These are phyloP conservation scores for Endotrypanum monterogeii DNA, from an alignment of 208 protist species.

Conservation along the genomic window DNA sequence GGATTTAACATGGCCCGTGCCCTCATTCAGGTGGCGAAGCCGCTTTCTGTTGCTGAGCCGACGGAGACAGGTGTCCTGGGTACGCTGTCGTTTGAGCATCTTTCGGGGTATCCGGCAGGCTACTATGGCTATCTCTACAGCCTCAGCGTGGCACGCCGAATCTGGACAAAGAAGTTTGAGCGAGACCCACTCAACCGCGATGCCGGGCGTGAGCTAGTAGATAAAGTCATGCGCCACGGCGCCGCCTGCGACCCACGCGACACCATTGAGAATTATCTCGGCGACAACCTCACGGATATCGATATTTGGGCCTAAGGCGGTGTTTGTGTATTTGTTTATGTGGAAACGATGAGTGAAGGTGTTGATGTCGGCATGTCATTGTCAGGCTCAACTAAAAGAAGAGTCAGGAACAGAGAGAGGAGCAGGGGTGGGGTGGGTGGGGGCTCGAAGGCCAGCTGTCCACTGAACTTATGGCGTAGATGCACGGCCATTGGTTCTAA, in stretches of 20 bases:
- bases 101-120: conserved; percentile 88
- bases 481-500: no score
- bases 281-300: conserved; percentile 84
- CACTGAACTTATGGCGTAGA: background rate
- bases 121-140: conserved; percentile 95
- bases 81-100: conserved; percentile 89
- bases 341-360: no score
- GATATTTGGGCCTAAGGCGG: conserved; percentile 81
- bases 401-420: background rate
- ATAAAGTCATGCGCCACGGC: conserved; percentile 87
- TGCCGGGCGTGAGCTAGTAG: conserved; percentile 76
- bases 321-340: no score
- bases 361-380: no score
- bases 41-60: conserved; percentile 75
- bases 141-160: conserved; percentile 81
- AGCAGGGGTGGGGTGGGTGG: background rate
- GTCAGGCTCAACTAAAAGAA: no score
- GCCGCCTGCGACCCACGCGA: conserved; percentile 84
- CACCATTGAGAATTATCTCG: conserved; percentile 82
- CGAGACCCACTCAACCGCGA: conserved; percentile 85
- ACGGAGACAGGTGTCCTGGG: conserved; percentile 69
- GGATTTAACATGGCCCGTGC: conserved; percentile 84
- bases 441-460: background rate
- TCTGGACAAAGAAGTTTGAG: conserved; percentile 92
- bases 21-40: conserved; percentile 78